phyloP scores from a whole-genome alignment of 2,329 filamentous ascomycete species.

The Xylariaceae sp. region DNA sequence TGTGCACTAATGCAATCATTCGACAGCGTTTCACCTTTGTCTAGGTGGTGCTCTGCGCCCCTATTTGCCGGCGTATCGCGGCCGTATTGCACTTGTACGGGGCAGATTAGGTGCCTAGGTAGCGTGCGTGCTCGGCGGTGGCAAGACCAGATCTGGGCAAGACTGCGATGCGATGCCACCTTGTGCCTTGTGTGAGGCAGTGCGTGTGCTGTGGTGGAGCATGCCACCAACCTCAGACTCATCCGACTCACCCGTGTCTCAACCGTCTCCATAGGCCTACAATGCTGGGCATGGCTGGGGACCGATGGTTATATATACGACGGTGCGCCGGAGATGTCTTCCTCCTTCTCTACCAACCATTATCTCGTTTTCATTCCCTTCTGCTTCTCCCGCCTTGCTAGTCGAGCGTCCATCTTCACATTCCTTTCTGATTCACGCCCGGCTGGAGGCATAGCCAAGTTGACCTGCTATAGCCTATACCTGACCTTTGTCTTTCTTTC shows the following conservation, averaged over 20 bases:
- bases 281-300: slow-evolving; percentile 4
- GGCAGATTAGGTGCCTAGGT: too few species aligned
- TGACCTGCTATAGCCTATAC: slow-evolving; percentile 9
- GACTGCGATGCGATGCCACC: too few species aligned
- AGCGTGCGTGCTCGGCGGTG: too few species aligned
- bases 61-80: slow-evolving; percentile 21
- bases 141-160: too few species aligned
- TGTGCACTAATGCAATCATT: too few species aligned
- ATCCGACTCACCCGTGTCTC: not conserved
- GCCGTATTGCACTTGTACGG: slow-evolving; percentile 1
- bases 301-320: slow-evolving; percentile 29
- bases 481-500: slow-evolving; percentile 26
- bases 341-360: slow-evolving; percentile 23
- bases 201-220: slow-evolving; percentile 1
- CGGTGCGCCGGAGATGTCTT: slow-evolving; percentile 20
- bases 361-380: slow-evolving; percentile 26
- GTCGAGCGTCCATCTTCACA: slow-evolving; percentile 26
- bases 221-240: slow-evolving; percentile 2
- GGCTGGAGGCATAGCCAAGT: slow-evolving; percentile 10
- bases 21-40: slow-evolving; percentile 12
- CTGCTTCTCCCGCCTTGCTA: slow-evolving; percentile 24
- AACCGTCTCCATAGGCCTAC: not conserved
- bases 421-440: slow-evolving; percentile 22
- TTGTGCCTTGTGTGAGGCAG: not conserved
- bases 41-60: slow-evolving; percentile 17